A percentile compares a stretch with the other conserved stretches of the same genome.
These are phyloP conservation scores for Clonostachys solani DNA, from an alignment of 2,329 filamentous ascomycete species.

Conservation along the genomic window DNA sequence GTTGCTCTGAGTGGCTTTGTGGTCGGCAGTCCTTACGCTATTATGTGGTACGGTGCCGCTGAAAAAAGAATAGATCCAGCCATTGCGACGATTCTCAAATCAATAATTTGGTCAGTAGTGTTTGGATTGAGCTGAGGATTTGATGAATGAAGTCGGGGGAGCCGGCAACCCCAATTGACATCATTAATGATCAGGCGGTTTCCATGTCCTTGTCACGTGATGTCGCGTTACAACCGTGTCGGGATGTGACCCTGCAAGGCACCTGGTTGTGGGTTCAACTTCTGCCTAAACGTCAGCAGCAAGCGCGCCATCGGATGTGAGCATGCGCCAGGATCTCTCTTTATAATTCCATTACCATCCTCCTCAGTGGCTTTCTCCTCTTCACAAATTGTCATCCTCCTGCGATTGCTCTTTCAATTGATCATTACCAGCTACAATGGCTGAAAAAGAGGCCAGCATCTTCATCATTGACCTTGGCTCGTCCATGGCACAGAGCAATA, in stretches of 20 bases:
- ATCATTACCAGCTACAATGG: conserved; percentile 50
- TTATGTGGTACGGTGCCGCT: conserved; percentile 70
- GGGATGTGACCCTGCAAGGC: no score
- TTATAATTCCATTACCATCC: background rate
- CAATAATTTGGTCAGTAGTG: background rate
- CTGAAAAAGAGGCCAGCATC: conserved; percentile 86
- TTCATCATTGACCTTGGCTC: conserved; percentile 86
- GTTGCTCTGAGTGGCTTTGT: background rate
- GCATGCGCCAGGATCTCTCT: background rate
- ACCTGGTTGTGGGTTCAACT: background rate
- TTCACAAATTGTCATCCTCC: background rate
- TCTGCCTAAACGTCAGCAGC: conserved; percentile 9
- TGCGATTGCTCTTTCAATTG: background rate
- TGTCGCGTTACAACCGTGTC: no score
- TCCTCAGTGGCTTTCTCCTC: background rate
- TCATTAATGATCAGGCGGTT: no score
- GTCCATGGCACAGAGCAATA: conserved; percentile 73
- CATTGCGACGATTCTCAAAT: background rate
- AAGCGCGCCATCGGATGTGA: background rate
- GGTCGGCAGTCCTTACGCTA: conserved; percentile 49
- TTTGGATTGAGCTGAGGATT: background rate
- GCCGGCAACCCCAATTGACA: no score
- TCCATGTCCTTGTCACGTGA: background rate
- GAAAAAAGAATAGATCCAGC: conserved; percentile 49
- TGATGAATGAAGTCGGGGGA: no score